Base-by-base conservation (phyloP, 257 asterid genomes). In the Fraxinus americana region DNA sequence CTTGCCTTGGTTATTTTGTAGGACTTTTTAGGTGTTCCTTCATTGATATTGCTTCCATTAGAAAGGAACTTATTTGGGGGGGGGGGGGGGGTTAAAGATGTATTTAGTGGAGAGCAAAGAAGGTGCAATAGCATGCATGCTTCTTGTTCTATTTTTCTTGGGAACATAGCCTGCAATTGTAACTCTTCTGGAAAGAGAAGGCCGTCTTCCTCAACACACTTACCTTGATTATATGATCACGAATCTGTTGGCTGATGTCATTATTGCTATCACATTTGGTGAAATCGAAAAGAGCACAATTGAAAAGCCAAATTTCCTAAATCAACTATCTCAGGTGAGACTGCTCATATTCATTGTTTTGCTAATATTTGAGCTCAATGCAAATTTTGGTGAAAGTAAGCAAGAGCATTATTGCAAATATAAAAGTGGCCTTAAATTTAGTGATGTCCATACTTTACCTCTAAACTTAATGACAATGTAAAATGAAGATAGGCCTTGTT, bases 141-240 rank as follows among this genome's bases (percentile, higher is more conserved):
- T 86, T 32, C 54, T 86, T 48, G 77, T 90, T 70, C 79, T 88
- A 36, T 67, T 84, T 17, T 83, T 86, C 78, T 77, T 88, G 72
- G 90, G 90, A 19, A 88, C 91, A 80, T 88, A 88, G 88, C 91
- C 91, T 48, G 91, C 91, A 2, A 19, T 86, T 69, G 23, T 88
- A 73, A 86, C 91, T 59, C 78, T 85, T 9, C 81, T 88, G 1
- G 91, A 86, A 70, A 82, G 88, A 67, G 69, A 88, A 0, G 91
- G 89, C 0, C 91, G 89, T 41, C 87, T 88, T 50, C 91, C 91
- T 79, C 91, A 88, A 77, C 88, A 88, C 70, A 88, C 85, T 13
- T 88, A 86, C 38, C 89, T 88, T 30, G 91, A 83, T 75, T 86
- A 88, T 65, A 70, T 90, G 0, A 70, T 86, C 80, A 84, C 88